These are phyloP conservation scores for Microstegium vimineum DNA, from an alignment of 176 grass and related monocot genomes.

Conservation along the genomic window DNA sequence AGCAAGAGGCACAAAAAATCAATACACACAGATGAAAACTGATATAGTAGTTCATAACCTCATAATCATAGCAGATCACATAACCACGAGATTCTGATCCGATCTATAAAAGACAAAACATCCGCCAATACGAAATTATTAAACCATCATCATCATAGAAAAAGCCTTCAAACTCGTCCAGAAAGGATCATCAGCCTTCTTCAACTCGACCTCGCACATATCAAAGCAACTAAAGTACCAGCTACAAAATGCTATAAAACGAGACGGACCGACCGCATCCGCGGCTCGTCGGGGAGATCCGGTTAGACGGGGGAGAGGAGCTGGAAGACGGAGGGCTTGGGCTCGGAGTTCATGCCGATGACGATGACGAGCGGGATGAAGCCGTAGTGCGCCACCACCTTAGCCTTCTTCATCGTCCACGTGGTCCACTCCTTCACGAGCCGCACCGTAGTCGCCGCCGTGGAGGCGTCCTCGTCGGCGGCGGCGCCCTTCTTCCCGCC, in stretches of 20 bases:
- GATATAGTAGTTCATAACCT: not conserved
- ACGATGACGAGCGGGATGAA: slow-evolving; percentile 89
- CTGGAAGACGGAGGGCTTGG: slow-evolving; percentile 61
- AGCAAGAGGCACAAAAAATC: not conserved
- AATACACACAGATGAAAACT: not conserved
- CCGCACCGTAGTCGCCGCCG: slow-evolving; percentile 20
- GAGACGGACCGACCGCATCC: slow-evolving; percentile 13
- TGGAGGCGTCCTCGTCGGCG: slow-evolving; percentile 25
- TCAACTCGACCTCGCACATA: slow-evolving; percentile 3
- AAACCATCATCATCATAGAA: not conserved
- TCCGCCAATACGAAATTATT: slow-evolving; percentile 24
- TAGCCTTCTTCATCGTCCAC: slow-evolving; percentile 78
- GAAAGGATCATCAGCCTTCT: not conserved
- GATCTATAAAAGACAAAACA: slow-evolving; percentile 12
- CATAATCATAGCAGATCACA: slow-evolving; percentile 13
- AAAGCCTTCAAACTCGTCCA: not conserved
- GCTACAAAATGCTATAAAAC: not conserved
- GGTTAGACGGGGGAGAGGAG: slow-evolving; percentile 72
- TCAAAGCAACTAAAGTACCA: not conserved
- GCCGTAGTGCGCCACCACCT: slow-evolving; percentile 80
- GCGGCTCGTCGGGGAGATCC: not conserved
- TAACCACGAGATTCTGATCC: not conserved
- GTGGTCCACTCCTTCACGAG: slow-evolving; percentile 76
- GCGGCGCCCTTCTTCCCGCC: slow-evolving; percentile 26
- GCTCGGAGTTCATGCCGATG: slow-evolving; percentile 80